Conservation (phyloP, 2,329 filamentous ascomycete species). For the Cylindrodendrum hubeiense region DNA sequence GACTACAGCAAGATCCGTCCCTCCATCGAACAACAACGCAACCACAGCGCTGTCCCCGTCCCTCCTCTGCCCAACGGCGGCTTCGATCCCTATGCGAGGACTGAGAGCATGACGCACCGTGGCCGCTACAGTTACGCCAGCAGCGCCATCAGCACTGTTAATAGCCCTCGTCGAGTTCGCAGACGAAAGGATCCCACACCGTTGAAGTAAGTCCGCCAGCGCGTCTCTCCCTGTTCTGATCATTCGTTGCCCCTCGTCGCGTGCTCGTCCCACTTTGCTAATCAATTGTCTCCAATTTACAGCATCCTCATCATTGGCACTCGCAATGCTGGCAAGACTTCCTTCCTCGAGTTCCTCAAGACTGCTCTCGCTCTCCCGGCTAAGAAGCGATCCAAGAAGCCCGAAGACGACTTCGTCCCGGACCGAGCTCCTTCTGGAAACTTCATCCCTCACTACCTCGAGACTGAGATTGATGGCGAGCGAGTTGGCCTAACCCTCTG, state of each 20-base stretch:
- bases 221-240: neutral
- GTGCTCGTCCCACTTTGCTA: constrained; percentile 16
- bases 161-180: constrained; percentile 90
- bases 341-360: constrained; percentile 95
- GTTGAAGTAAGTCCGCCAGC: constrained; percentile 83
- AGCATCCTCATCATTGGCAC: constrained; percentile 94
- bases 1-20: constrained; percentile 56
- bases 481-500: constrained; percentile 93
- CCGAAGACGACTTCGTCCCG: constrained; percentile 70
- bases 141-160: constrained; percentile 89
- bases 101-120: constrained; percentile 96
- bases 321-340: constrained; percentile 91
- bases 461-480: constrained; percentile 94
- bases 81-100: constrained; percentile 83
- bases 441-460: constrained; percentile 90
- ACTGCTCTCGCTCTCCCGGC: constrained; percentile 85
- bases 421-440: constrained; percentile 70
- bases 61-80: constrained; percentile 72
- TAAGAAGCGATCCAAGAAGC: constrained; percentile 75
- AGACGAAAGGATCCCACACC: constrained; percentile 97
- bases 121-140: constrained; percentile 97
- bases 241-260: neutral
- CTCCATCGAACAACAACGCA: constrained; percentile 64
- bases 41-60: constrained; percentile 59
- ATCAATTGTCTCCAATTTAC: constrained; percentile 29